phyloP scores from a whole-genome alignment of 805 yeast genomes.

The Sugiyamaella qingdaonensis region DNA sequence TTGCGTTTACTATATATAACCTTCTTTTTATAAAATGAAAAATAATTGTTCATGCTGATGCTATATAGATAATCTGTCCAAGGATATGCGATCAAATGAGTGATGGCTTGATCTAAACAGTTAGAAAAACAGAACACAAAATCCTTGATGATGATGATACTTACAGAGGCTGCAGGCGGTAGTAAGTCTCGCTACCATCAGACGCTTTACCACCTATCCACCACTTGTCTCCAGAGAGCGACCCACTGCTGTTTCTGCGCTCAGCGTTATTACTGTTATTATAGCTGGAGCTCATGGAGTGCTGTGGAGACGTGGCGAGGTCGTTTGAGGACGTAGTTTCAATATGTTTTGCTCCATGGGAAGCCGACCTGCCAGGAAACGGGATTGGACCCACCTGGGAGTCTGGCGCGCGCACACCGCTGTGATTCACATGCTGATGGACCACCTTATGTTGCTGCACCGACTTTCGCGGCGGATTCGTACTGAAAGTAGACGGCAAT shows the following conservation, averaged over 20 bases:
- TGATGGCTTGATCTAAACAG: constrained; percentile 11
- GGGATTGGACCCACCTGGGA: not conserved
- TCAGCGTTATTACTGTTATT: constrained; percentile 4
- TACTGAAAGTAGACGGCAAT: not conserved
- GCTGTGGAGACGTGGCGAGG: constrained; percentile 2
- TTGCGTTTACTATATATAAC: not conserved
- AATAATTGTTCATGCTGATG: not conserved
- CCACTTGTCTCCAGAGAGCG: constrained; percentile 23
- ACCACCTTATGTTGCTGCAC: not conserved
- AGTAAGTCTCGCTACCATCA: constrained; percentile 27
- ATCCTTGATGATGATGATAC: not conserved
- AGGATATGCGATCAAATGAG: constrained; percentile 24
- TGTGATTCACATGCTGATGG: not conserved
- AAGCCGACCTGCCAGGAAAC: not conserved
- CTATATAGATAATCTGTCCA: constrained; percentile 20
- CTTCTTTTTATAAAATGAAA: not conserved
- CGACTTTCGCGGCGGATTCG: not conserved
- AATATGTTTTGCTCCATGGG: not conserved
- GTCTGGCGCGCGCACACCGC: not conserved
- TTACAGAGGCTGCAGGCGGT: constrained; percentile 23
- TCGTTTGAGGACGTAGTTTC: not conserved
- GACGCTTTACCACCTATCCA: constrained; percentile 30
- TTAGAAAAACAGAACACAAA: not conserved
- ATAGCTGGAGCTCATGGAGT: constrained; percentile 5
- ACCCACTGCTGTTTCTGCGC: constrained; percentile 11